phyloP scores from a whole-genome alignment of 805 yeast genomes.

The Alloascoidea hylecoeti region DNA sequence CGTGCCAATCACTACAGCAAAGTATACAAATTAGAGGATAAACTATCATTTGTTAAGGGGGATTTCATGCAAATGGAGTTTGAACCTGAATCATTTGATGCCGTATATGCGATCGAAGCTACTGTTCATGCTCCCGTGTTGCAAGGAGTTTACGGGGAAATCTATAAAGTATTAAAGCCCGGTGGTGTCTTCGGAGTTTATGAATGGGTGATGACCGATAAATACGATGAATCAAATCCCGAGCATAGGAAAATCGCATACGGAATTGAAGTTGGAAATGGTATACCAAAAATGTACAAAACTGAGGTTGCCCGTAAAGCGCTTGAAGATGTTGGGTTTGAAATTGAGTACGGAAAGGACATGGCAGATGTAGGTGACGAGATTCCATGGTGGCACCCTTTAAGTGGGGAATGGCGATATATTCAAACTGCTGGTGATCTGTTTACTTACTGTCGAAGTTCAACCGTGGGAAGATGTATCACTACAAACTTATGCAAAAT shows the following conservation, averaged over 20 bases:
- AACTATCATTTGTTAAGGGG: conserved; percentile 67
- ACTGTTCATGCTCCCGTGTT: conserved; percentile 80
- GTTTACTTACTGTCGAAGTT: conserved; percentile 64
- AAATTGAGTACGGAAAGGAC: conserved; percentile 48
- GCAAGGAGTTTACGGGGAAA: conserved; percentile 75
- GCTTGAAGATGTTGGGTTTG: conserved; percentile 59
- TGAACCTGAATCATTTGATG: conserved; percentile 66
- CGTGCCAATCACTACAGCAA: conserved; percentile 63
- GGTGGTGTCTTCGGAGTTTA: conserved; percentile 84
- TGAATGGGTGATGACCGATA: conserved; percentile 88
- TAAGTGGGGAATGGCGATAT: conserved; percentile 70
- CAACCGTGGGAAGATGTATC: conserved; percentile 56
- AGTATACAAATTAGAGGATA: conserved; percentile 38
- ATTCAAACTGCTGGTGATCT: conserved; percentile 50
- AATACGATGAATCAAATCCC: conserved; percentile 57
- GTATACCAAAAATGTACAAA: conserved; percentile 78
- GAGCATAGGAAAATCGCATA: conserved; percentile 77
- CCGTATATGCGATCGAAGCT: conserved; percentile 82
- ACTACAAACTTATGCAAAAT: conserved; percentile 54
- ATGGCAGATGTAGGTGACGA: conserved; percentile 58
- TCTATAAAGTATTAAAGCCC: conserved; percentile 72
- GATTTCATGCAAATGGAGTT: conserved; percentile 88
- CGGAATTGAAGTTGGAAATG: conserved; percentile 83
- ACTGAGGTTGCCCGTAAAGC: conserved; percentile 67
- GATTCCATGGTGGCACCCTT: conserved; percentile 81